Base-by-base conservation (phyloP, 1,284 basidiomycete species). In the Trichosporon inkin region DNA sequence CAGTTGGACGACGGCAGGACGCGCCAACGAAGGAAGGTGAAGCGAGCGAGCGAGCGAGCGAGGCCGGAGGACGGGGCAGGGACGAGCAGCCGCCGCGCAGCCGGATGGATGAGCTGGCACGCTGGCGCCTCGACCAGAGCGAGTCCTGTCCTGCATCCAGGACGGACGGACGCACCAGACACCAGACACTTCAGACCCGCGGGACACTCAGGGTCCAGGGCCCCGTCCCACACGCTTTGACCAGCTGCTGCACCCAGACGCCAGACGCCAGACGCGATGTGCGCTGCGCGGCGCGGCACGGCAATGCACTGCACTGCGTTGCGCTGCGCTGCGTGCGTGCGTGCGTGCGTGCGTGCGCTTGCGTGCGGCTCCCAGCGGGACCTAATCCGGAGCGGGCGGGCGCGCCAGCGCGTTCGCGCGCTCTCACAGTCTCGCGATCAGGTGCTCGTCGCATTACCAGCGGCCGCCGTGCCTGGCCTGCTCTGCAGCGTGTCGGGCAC, bases 211-310 rank as follows among this genome's bases (percentile, higher is more conserved):
- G 44, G 44, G 44, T 49, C 44, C 24, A 49, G 44, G 22, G 44
- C 44, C 44, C 44, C 44, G 44, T 49, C 44, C 44, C 44, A 49
- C 44, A 49, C 44, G 44, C 44, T 49, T 49, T 49, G 44, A 49
- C 44, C 44, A 6, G 44, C 44, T 16, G 5, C 28, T 32, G 28
- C 28, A 32, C 28, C n/a, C n/a, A 28, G 22, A 47, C 41, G 22
- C 41, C 41, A 47, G 35, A 36, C 35, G 35, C 35, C 36, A 38
- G 44, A 49, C 44, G 44, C 44, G 44, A 49, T 22, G 14, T 47
- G 41, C 20, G 41, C n/a, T n/a, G n/a, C n/a, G n/a, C n/a, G n/a
- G n/a, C n/a, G n/a, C n/a, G n/a, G n/a, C n/a, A n/a, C n/a, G n/a
- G n/a, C n/a, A n/a, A n/a, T n/a, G n/a, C n/a, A n/a, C n/a, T n/a